Percentiles rank a stretch among this genome's conserved stretches.
phyloP scores from a whole-genome alignment of 352 stramenopile species.

The Peronospora tabacina region DNA sequence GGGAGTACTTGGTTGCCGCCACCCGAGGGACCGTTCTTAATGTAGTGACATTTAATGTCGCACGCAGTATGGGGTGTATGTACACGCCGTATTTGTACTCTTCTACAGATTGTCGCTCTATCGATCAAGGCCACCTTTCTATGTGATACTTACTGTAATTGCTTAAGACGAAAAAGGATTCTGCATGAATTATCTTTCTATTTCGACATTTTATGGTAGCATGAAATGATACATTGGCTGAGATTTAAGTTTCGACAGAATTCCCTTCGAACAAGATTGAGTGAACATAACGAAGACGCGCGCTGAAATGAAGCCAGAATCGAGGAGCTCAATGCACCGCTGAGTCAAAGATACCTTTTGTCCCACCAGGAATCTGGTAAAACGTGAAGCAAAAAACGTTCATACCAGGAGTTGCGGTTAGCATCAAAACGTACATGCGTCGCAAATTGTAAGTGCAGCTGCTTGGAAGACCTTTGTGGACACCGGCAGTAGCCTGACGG shows the following conservation, averaged over 20 bases:
- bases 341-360: background rate
- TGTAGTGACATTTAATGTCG: too few relatives aligned
- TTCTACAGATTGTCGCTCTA: too few relatives aligned
- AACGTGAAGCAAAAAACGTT: background rate
- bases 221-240: background rate
- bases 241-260: conserved; percentile 2
- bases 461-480: background rate
- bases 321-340: background rate
- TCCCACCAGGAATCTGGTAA: background rate
- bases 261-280: conserved; percentile 12
- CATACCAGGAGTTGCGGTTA: background rate
- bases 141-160: too few relatives aligned
- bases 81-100: too few relatives aligned
- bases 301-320: conserved; percentile 26
- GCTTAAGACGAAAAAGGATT: too few relatives aligned
- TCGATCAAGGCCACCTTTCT: too few relatives aligned
- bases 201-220: background rate
- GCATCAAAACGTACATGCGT: background rate
- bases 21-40: too few relatives aligned
- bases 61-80: too few relatives aligned
- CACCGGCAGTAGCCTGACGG: background rate
- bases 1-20: background rate
- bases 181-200: too few relatives aligned
- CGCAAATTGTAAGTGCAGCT: background rate
- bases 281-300: too few relatives aligned